phyloP scores from a whole-genome alignment of 257 asterid genomes.

The Salvia hispanica region DNA sequence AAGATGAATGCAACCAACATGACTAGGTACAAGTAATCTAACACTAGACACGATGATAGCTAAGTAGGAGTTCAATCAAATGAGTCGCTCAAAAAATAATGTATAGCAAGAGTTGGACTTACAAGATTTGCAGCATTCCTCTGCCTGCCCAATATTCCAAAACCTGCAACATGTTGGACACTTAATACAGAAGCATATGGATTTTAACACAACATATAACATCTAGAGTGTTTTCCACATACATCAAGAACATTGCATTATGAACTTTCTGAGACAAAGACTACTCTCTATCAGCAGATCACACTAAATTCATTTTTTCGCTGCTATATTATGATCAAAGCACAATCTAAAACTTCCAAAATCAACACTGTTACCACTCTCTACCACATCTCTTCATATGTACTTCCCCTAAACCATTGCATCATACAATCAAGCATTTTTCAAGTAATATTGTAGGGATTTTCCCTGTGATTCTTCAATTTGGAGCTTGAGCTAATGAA shows the following conservation, averaged over 20 bases:
- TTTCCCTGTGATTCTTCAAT: background rate
- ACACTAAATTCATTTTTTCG: background rate
- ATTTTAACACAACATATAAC: slow-evolving; percentile 13
- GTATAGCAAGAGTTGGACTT: slow-evolving; percentile 40
- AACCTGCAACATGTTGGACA: slow-evolving; percentile 57
- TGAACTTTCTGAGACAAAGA: background rate
- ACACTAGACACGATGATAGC: background rate
- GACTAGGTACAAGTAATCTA: background rate
- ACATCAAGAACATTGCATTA: background rate
- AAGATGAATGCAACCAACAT: slow-evolving; percentile 20
- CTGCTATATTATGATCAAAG: background rate
- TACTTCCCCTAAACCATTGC: no score
- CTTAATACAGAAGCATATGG: slow-evolving; percentile 16
- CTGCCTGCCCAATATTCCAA: slow-evolving; percentile 92
- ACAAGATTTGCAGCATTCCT: slow-evolving; percentile 99
- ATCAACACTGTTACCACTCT: background rate
- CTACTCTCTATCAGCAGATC: background rate
- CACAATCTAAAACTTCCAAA: background rate
- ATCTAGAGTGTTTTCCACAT: slow-evolving; percentile 4
- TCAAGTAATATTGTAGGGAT: background rate
- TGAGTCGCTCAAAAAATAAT: slow-evolving; percentile 24
- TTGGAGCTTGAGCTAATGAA: slow-evolving; percentile 8
- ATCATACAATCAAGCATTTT: background rate
- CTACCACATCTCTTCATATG: background rate
- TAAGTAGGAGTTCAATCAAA: slow-evolving; percentile 11